Conservation (phyloP, 208 protist genomes). For the Acanthamoeba castellanii region DNA sequence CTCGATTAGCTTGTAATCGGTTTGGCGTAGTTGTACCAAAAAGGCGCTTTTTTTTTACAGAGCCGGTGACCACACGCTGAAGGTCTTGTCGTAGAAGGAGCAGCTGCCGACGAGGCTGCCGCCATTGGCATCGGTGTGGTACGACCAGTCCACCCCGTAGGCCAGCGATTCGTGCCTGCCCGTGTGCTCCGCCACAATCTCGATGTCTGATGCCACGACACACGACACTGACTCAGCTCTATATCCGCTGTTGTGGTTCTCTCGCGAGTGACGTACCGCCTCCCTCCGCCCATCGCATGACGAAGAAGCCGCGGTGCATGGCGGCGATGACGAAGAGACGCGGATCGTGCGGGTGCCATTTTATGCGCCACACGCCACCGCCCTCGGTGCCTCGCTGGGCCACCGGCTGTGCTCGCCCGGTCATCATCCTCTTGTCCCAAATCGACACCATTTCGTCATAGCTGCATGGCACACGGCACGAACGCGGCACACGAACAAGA, state of each 20-base stretch:
- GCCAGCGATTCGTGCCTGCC: slow-evolving; percentile 51
- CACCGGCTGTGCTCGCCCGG: slow-evolving; percentile 21
- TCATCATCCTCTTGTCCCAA: slow-evolving; percentile 62
- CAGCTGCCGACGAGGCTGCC: slow-evolving; percentile 47
- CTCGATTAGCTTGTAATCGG: too few relatives aligned
- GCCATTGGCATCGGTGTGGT: not conserved
- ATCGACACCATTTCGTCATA: slow-evolving; percentile 72
- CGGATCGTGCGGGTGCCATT: slow-evolving; percentile 66
- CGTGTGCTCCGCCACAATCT: not conserved
- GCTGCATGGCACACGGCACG: not conserved
- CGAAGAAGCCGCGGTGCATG: slow-evolving; percentile 67
- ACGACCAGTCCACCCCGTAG: slow-evolving; percentile 62
- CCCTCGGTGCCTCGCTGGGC: slow-evolving; percentile 38
- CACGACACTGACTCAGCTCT: too few relatives aligned
- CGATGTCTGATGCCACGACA: not conserved
- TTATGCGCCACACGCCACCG: slow-evolving; percentile 69
- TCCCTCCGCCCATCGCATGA: slow-evolving; percentile 22
- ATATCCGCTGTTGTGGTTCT: not conserved
- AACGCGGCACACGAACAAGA: not conserved
- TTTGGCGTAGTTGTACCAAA: too few relatives aligned
- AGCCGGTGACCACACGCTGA: slow-evolving; percentile 2
- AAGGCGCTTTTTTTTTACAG: too few relatives aligned
- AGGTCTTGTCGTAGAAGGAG: slow-evolving; percentile 56
- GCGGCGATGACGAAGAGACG: slow-evolving; percentile 4
- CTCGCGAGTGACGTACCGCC: not conserved